Base-by-base conservation (phyloP, 2,329 filamentous ascomycete genomes). In the Pseudogymnoascus sp. region DNA sequence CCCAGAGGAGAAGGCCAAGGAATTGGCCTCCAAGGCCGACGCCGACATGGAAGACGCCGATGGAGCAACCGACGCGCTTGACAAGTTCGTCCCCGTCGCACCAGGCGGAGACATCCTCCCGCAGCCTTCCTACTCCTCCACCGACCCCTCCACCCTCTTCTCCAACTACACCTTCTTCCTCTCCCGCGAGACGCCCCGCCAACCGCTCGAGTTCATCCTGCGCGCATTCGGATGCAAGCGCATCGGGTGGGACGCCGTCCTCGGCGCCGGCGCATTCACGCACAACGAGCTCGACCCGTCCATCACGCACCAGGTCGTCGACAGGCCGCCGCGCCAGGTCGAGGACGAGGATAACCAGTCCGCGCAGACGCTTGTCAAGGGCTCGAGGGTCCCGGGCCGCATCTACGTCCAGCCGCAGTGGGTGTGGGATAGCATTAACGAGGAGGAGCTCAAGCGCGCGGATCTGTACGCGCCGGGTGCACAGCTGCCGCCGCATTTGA, bases 391-490 rank as follows among this genome's bases (percentile, higher is more conserved):
- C 66, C 92, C 93, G n/a, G 93, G 93, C 37, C 84, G 95, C 68
- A 91, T 87, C 67, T 99, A 99, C 70, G 79, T 99, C 63, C 95
- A 99, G 78, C 95, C 95, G 18, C 95, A 99, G 75, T 99, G 96
- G 93, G 87, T 99, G 3, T 99, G 95, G 95, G 95, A 99, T 73
- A 93, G 90, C 71, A 80, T 96, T 74, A 99, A 99, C 74, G 90
- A 95, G 53, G 91, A 91, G 66, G 91, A 93, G 76, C 79, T 99
- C 63, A 87, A 97, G 74, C 84, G 89, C 68, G 86, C 93, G 34
- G 91, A 97, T 73, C 78, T 93, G 37, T 99, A 99, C 72, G 90
- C 89, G 0, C 95, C 95, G 1, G 95, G 95, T 16, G 89, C 93
- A 16, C 88, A 91, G 69, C 81, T 99, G 34, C 95, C 95, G 21